A percentile compares a stretch with the other conserved stretches of the same genome.
Conservation (phyloP, 139 green algal genomes). For the Astrephomene gubernaculifera region DNA sequence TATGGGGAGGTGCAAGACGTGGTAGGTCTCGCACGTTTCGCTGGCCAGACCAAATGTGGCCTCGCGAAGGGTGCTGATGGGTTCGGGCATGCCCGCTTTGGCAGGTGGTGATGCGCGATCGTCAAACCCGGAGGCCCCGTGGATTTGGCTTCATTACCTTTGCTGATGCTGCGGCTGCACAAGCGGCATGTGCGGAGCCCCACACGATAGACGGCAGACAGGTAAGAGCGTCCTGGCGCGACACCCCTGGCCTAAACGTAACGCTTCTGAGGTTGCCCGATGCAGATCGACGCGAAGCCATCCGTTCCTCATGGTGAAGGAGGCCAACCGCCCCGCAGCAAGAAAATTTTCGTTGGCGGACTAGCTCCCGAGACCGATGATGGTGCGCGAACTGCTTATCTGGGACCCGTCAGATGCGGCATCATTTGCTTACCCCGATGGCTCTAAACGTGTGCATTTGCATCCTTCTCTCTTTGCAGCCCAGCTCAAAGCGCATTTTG, state of each 20-base stretch:
- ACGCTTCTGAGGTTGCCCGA: not conserved
- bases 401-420: not conserved
- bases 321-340: slow-evolving; percentile 68
- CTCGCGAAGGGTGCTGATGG: slow-evolving; percentile 1
- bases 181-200: slow-evolving; percentile 63
- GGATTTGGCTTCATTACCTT: slow-evolving; percentile 92
- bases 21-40: slow-evolving; percentile 49
- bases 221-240: slow-evolving; percentile 30
- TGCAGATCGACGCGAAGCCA: slow-evolving; percentile 88
- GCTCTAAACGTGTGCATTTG: too few relatives aligned
- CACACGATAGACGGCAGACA: slow-evolving; percentile 79
- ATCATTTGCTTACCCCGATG: too few relatives aligned
- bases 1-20: slow-evolving; percentile 81
- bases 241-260: not conserved
- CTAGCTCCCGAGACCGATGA: slow-evolving; percentile 85
- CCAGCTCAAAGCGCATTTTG: slow-evolving; percentile 84
- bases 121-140: slow-evolving; percentile 71
- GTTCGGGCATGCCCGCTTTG: not conserved
- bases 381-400: slow-evolving; percentile 56
- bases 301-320: slow-evolving; percentile 73
- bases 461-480: slow-evolving; percentile 11
- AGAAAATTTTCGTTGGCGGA: slow-evolving; percentile 92
- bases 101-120: slow-evolving; percentile 87
- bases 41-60: not conserved
- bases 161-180: slow-evolving; percentile 63